phyloP scores from a whole-genome alignment of 371 early-diverging fungal species.

The Lichtheimia ornata region DNA sequence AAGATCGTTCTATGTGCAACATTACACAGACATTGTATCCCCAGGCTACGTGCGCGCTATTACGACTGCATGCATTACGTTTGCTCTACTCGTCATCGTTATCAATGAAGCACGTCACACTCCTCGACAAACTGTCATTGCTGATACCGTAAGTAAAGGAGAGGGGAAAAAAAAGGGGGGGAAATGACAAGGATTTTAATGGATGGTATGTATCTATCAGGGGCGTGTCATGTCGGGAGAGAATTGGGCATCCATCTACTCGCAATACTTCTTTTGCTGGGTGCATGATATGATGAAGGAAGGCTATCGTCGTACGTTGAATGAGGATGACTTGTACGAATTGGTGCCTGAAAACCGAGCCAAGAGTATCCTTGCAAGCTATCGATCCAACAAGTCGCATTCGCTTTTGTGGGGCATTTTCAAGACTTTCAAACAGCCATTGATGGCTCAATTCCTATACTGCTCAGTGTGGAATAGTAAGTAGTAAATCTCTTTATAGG shows the following conservation, averaged over 20 bases:
- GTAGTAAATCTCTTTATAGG: not conserved
- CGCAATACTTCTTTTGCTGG: constrained; percentile 57
- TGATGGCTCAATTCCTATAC: constrained; percentile 44
- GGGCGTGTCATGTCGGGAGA: constrained; percentile 52
- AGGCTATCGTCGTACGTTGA: constrained; percentile 46
- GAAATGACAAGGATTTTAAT: constrained; percentile 45
- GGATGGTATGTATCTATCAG: constrained; percentile 31
- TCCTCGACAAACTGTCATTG: constrained; percentile 26
- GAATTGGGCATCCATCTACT: constrained; percentile 54
- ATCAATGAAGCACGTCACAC: constrained; percentile 37
- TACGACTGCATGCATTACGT: constrained; percentile 8
- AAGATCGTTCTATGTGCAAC: constrained; percentile 33
- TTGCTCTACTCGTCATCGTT: constrained; percentile 21
- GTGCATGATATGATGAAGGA: constrained; percentile 55
- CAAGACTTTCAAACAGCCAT: constrained; percentile 34
- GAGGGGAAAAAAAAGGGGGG: constrained; percentile 19
- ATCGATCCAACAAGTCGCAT: constrained; percentile 12
- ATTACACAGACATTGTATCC: constrained; percentile 15
- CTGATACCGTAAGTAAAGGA: constrained; percentile 42
- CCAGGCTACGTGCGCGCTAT: constrained; percentile 31
- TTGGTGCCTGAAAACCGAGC: constrained; percentile 39
- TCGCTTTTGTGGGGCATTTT: constrained; percentile 15
- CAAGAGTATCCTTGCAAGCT: constrained; percentile 25
- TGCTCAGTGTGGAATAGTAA: constrained; percentile 42
- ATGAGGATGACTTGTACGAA: constrained; percentile 55